These are phyloP conservation scores for Leccinum subtestaceum DNA, from an alignment of 768 basidiomycete genomes.

Conservation along the genomic window DNA sequence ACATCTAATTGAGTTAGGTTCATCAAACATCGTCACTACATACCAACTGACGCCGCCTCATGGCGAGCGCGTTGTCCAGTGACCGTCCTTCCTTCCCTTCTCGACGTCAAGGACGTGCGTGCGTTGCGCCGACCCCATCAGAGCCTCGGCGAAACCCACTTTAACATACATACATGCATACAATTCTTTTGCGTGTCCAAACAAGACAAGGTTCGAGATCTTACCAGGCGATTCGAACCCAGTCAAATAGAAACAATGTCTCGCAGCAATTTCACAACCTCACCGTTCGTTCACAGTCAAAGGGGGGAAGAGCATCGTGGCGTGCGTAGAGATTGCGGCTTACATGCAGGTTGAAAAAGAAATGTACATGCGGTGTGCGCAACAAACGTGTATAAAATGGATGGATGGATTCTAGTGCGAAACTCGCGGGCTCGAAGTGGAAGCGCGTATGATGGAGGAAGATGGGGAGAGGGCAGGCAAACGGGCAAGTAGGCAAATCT, in stretches of 20 bases:
- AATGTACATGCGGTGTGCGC: slow-evolving; percentile 12
- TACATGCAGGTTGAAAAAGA: slow-evolving; percentile 12
- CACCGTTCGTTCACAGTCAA: slow-evolving; percentile 2
- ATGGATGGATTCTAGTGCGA: slow-evolving; percentile 13
- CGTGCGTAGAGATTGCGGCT: slow-evolving; percentile 10
- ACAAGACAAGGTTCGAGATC: slow-evolving; percentile 17
- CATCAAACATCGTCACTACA: slow-evolving; percentile 1
- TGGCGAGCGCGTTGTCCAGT: slow-evolving; percentile 25
- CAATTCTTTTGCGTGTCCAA: neutral
- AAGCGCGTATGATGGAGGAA: neutral
- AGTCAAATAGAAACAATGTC: slow-evolving; percentile 1
- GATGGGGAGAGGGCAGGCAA: neutral
- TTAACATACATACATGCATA: neutral
- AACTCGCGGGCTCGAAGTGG: neutral
- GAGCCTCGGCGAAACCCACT: slow-evolving; percentile 28
- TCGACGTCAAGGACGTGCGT: neutral
- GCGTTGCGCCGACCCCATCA: slow-evolving; percentile 17
- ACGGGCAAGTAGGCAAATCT: neutral
- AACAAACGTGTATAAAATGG: slow-evolving; percentile 12
- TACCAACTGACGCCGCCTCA: slow-evolving; percentile 14
- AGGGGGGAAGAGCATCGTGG: slow-evolving; percentile 12
- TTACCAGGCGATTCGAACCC: slow-evolving; percentile 15
- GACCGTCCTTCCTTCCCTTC: neutral
- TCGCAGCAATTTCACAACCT: slow-evolving; percentile 8
- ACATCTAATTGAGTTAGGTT: slow-evolving; percentile 21